phyloP scores from a whole-genome alignment of 768 basidiomycete genomes.

The Rhodotorula kratochvilovae region DNA sequence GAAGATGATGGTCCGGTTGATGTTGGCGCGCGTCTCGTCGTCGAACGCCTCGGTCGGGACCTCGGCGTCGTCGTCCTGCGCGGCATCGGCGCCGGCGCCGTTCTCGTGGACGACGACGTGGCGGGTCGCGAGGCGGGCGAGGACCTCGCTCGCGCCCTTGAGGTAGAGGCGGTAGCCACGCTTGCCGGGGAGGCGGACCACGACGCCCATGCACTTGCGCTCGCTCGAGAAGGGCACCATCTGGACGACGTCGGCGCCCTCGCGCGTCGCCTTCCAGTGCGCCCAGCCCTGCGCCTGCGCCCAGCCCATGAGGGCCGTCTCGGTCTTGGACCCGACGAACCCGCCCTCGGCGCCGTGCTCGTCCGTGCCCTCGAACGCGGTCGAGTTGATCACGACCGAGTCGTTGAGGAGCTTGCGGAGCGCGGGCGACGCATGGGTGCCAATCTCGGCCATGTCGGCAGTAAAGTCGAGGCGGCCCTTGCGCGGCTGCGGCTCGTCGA shows the following conservation, averaged over 20 bases:
- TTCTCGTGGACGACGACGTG: slow-evolving; percentile 64
- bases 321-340: slow-evolving; percentile 92
- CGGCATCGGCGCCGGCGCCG: slow-evolving; percentile 25
- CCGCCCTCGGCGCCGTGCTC: slow-evolving; percentile 55
- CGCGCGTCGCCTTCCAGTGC: slow-evolving; percentile 64
- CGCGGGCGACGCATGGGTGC: slow-evolving; percentile 59
- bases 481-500: slow-evolving; percentile 37
- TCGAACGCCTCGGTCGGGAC: slow-evolving; percentile 58
- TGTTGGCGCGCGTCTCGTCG: slow-evolving; percentile 68
- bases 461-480: slow-evolving; percentile 64
- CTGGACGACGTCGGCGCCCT: slow-evolving; percentile 62
- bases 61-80: slow-evolving; percentile 35
- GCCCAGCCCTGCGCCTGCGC: slow-evolving; percentile 75
- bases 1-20: slow-evolving; percentile 86
- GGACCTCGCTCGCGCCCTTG: slow-evolving; percentile 92
- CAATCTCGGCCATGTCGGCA: slow-evolving; percentile 70
- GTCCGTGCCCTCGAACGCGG: slow-evolving; percentile 77
- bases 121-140: slow-evolving; percentile 66
- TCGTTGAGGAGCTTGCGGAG: slow-evolving; percentile 70
- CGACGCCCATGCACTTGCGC: slow-evolving; percentile 90
- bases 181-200: slow-evolving; percentile 60
- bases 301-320: slow-evolving; percentile 81
- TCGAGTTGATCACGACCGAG: slow-evolving; percentile 84
- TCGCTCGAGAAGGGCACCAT: slow-evolving; percentile 92
- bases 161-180: slow-evolving; percentile 63